These are phyloP conservation scores for Exophiala sp. DNA, from an alignment of 2,329 filamentous ascomycete species.

Conservation along the genomic window DNA sequence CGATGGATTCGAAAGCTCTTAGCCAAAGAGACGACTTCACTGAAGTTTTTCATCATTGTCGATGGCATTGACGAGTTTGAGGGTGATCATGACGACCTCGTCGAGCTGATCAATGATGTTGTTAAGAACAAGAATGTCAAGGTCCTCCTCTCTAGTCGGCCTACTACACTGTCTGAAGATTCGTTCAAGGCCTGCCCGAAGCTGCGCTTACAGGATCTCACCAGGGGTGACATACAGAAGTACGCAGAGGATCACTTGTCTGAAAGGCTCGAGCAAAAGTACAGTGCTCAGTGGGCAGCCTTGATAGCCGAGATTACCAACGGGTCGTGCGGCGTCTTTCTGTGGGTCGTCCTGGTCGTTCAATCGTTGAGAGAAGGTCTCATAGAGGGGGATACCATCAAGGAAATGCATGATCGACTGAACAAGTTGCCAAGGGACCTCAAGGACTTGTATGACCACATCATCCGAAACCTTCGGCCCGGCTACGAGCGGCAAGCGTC, in stretches of 20 bases:
- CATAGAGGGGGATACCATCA: too few species aligned
- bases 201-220: slow-evolving; percentile 1
- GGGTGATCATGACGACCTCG: background rate
- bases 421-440: too few species aligned
- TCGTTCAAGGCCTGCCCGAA: background rate
- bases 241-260: slow-evolving; percentile 3
- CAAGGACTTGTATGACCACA: too few species aligned
- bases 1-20: slow-evolving; percentile 2
- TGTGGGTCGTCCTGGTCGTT: too few species aligned
- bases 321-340: too few species aligned
- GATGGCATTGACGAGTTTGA: slow-evolving; percentile 8
- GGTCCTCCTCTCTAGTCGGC: slow-evolving; percentile 3
- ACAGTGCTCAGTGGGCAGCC: too few species aligned
- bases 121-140: background rate
- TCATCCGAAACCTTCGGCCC: too few species aligned
- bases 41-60: slow-evolving; percentile 4
- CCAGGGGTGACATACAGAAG: background rate
- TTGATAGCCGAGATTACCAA: too few species aligned
- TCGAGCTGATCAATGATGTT: background rate
- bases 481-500: too few species aligned
- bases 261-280: too few species aligned
- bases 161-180: background rate
- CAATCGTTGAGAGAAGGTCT: too few species aligned
- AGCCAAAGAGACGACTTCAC: background rate
- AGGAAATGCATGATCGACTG: too few species aligned